Base-by-base conservation (phyloP, 495 filamentous ascomycete genomes). In the Xylaria palmicola region DNA sequence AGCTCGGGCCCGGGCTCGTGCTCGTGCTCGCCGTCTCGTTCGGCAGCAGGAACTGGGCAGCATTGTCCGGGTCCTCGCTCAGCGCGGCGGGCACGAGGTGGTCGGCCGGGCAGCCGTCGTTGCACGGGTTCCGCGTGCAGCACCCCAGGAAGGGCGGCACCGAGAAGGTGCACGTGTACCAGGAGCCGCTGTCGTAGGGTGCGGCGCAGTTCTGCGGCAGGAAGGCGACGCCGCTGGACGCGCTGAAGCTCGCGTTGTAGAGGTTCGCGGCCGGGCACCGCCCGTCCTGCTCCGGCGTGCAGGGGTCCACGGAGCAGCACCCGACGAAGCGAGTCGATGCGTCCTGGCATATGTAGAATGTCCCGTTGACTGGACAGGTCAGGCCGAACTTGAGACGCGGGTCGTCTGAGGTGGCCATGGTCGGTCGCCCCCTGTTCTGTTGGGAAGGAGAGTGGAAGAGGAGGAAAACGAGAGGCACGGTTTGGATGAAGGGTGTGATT, bases 101-200 rank as follows among this genome's bases (percentile, higher is more conserved):
- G 2, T 56, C 56, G 1, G 29, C 40, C 20, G 66, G 49, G 48
- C 74, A 76, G 1, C 66, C 67, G 2, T 36, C 57, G 1, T 60
- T 37, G 41, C 74, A 76, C 20, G 71, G 66, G 56, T 74, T 66
- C 7, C 24, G 60, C 8, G 49, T 50, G 40, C 74, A 76, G 51
- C 74, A 76, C 2, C 74, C 74, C 55, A 76, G 50, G 41, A 76
- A 76, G 1, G 54, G 65, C 9, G 72, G 74, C 6, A 13, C 22
- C 3, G 55, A 56, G 32, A 44, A 13, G 37, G 51, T 44, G 61
- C 74, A 76, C 1, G 71, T 73, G 50, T 65, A 76, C 66, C 66
- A 76, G 26, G 56, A 49, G 24, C 68, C 58, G 27, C 54, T 58
- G 10, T 63, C 44, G n/a, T 49, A 45, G 10, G 65, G 65, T 8